phyloP scores from a whole-genome alignment of 31 red algal species.

The Odonthalia washingtoniensis region DNA sequence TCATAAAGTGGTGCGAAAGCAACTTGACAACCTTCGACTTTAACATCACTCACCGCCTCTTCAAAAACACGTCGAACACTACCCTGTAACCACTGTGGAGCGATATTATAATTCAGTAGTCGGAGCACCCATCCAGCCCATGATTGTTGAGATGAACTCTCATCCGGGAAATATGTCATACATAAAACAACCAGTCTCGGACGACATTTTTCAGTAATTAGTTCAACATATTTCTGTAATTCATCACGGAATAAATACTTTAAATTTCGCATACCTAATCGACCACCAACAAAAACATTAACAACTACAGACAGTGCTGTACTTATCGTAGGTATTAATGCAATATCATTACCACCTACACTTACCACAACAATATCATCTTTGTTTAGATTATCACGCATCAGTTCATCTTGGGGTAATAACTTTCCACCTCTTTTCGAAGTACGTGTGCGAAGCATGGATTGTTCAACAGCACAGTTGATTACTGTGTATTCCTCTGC shows the following conservation, averaged over 20 bases:
- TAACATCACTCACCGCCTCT: constrained; percentile 2
- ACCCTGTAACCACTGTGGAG: constrained; percentile 62
- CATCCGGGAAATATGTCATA: constrained; percentile 75
- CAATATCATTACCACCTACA: constrained; percentile 86
- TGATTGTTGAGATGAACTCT: not conserved
- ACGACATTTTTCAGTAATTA: constrained; percentile 9
- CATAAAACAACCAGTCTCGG: constrained; percentile 67
- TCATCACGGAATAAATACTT: constrained; percentile 49
- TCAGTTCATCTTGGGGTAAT: constrained; percentile 58
- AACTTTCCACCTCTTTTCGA: not conserved
- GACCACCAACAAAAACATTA: constrained; percentile 10
- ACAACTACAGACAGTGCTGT: constrained; percentile 39
- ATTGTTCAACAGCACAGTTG: constrained; percentile 79
- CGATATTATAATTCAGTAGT: constrained; percentile 51
- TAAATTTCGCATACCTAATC: constrained; percentile 30
- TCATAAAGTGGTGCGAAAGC: constrained; percentile 69
- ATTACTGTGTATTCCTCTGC: constrained; percentile 8
- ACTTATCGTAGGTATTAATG: constrained; percentile 37
- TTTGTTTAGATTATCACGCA: constrained; percentile 50
- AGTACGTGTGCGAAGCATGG: constrained; percentile 47
- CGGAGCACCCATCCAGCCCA: constrained; percentile 67
- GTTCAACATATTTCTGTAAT: constrained; percentile 34
- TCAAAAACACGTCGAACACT: constrained; percentile 47
- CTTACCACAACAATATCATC: constrained; percentile 69
- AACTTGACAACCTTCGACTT: constrained; percentile 31